Conservation (phyloP, 257 asterid genomes). For the Fraxinus americana region DNA sequence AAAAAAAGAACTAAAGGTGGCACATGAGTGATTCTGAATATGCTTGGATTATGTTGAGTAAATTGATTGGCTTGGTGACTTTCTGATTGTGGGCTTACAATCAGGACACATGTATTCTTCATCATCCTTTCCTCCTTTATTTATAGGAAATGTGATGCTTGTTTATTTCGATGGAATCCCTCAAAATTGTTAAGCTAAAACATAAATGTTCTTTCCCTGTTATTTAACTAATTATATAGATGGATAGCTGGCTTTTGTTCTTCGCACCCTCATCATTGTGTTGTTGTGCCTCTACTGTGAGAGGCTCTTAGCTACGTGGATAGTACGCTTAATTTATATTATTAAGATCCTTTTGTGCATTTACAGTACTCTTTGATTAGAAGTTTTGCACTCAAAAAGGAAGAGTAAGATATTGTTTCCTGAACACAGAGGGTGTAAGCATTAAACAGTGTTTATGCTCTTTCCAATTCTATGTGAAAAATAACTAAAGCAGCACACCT, state of each 20-base stretch:
- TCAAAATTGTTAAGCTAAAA: neutral
- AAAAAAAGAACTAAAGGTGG: neutral
- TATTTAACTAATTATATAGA: neutral
- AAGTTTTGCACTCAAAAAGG: neutral
- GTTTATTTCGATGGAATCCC: neutral
- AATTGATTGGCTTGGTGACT: neutral
- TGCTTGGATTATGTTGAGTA: neutral
- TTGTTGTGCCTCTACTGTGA: neutral
- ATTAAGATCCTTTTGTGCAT: neutral
- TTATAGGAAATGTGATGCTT: neutral
- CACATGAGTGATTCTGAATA: neutral
- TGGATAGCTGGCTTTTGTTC: neutral
- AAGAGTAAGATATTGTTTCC: neutral
- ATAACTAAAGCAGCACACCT: neutral
- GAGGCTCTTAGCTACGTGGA: neutral
- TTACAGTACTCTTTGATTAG: neutral
- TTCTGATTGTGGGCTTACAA: neutral
- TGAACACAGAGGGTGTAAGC: neutral
- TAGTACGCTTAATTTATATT: neutral
- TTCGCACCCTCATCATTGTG: neutral
- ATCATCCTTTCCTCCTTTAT: neutral
- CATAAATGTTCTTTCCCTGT: neutral
- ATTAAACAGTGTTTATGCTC: neutral
- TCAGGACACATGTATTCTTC: neutral
- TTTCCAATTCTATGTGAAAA: neutral